A percentile compares a stretch with the other conserved stretches of the same genome.
Evolutionary conservation across 202 grass and related monocot species (phyloP).

Genomic region (Carex sylvatica): DNA sequence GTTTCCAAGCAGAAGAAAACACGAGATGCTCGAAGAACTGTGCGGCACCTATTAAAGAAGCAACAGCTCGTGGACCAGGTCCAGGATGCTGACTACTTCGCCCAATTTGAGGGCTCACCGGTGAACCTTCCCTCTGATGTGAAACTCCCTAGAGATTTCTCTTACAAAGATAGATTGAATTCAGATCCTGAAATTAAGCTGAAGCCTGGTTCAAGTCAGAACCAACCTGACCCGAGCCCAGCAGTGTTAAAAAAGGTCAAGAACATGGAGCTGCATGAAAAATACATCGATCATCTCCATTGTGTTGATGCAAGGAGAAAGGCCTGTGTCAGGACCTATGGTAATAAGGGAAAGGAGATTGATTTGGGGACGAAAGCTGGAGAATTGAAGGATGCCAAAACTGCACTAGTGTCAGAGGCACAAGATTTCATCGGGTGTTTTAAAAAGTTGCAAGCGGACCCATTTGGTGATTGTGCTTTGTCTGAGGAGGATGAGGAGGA

Average conservation of each 20-base stretch:
- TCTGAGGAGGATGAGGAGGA: conserved; percentile 47
- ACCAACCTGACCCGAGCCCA: conserved; percentile 48
- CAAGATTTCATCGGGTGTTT: conserved; percentile 51
- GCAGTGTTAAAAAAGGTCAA: conserved; percentile 67
- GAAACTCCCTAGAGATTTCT: conserved; percentile 26
- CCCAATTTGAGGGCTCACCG: conserved; percentile 70
- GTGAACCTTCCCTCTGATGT: conserved; percentile 26
- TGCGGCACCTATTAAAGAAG: conserved; percentile 70
- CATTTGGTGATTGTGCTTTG: conserved; percentile 33
- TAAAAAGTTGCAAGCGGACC: conserved; percentile 56
- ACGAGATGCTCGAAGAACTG: conserved; percentile 52
- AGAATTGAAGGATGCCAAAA: conserved; percentile 47
- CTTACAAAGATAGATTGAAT: conserved; percentile 20
- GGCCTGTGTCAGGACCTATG: conserved; percentile 26
- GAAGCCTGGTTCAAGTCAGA: conserved; percentile 35
- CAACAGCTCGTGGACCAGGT: conserved; percentile 47
- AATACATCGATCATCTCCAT: conserved; percentile 75
- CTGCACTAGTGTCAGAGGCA: conserved; percentile 71
- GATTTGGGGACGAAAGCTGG: conserved; percentile 27
- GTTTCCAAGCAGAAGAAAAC: conserved; percentile 51
- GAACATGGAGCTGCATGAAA: conserved; percentile 74
- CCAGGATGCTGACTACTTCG: conserved; percentile 71
- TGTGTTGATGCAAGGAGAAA: conserved; percentile 50
- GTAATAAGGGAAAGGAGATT: conserved; percentile 22
- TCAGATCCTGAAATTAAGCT: conserved; percentile 29